phyloP scores from a whole-genome alignment of 306 rosid species.

The Lithocarpus polystachyus region DNA sequence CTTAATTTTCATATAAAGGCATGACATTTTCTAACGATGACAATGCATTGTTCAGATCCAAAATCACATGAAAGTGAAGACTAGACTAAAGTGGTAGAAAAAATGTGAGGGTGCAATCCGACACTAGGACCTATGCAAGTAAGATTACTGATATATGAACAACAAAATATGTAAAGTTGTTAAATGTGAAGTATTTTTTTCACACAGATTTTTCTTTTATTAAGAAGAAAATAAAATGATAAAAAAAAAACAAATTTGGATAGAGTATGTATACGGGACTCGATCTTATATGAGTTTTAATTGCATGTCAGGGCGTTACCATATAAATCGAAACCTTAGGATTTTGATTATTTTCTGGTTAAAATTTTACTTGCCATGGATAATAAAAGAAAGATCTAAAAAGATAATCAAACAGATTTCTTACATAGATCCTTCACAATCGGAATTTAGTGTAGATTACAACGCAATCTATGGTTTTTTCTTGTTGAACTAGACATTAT shows the following conservation, averaged over 20 bases:
- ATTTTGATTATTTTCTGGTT: not conserved
- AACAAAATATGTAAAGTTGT: too few relatives aligned
- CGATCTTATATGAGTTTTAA: not conserved
- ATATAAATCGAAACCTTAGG: not conserved
- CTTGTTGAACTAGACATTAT: not conserved
- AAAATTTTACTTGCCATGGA: not conserved
- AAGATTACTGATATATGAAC: not conserved
- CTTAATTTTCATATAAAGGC: not conserved
- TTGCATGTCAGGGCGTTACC: not conserved
- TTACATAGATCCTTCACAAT: slow-evolving; percentile 1
- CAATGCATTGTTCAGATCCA: not conserved
- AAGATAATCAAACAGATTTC: not conserved
- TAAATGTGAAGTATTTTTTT: too few relatives aligned
- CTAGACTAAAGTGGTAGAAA: not conserved
- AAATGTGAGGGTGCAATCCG: not conserved
- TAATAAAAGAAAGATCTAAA: not conserved
- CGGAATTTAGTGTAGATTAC: not conserved
- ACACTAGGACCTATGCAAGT: not conserved
- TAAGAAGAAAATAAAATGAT: not conserved
- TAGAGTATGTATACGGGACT: not conserved
- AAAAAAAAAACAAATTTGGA: not conserved
- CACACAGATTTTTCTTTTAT: too few relatives aligned
- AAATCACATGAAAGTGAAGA: not conserved
- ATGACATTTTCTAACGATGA: not conserved
- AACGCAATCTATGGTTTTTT: not conserved